These are phyloP conservation scores for Nicotiana paniculata DNA, from an alignment of 257 asterid genomes.

Conservation along the genomic window DNA sequence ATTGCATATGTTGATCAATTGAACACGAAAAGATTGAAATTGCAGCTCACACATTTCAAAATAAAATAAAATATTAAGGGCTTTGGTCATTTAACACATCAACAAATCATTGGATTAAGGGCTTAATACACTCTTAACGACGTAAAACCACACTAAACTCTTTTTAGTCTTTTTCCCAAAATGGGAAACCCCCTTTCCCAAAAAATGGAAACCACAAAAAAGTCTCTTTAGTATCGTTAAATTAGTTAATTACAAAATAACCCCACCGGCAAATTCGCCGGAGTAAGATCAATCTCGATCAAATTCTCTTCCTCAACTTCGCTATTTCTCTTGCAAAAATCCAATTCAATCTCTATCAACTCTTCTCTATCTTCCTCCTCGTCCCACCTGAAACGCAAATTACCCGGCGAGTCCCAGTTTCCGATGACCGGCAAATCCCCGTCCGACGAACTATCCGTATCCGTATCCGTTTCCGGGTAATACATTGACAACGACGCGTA, in stretches of 20 bases:
- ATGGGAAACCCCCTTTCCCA: background rate
- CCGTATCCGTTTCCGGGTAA: constrained; percentile 85
- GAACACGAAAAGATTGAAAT: background rate
- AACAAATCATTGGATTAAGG: background rate
- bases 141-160: background rate
- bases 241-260: constrained; percentile 2
- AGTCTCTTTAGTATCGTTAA: background rate
- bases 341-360: constrained; percentile 68
- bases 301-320: constrained; percentile 73
- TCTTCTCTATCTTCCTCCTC: constrained; percentile 54
- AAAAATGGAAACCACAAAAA: background rate
- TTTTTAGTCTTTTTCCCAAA: background rate
- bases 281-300: constrained; percentile 69
- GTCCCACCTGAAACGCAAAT: constrained; percentile 45
- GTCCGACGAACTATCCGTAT: constrained; percentile 57
- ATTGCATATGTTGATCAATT: background rate
- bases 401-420: constrained; percentile 40
- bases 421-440: constrained; percentile 33
- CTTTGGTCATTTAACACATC: background rate
- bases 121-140: background rate
- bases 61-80: background rate
- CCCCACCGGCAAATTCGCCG: constrained; percentile 25
- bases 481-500: constrained; percentile 63
- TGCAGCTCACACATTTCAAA: too few relatives aligned
- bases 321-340: constrained; percentile 23